phyloP scores from a whole-genome alignment of 352 stramenopile species.

The Phytopythium litorale region DNA sequence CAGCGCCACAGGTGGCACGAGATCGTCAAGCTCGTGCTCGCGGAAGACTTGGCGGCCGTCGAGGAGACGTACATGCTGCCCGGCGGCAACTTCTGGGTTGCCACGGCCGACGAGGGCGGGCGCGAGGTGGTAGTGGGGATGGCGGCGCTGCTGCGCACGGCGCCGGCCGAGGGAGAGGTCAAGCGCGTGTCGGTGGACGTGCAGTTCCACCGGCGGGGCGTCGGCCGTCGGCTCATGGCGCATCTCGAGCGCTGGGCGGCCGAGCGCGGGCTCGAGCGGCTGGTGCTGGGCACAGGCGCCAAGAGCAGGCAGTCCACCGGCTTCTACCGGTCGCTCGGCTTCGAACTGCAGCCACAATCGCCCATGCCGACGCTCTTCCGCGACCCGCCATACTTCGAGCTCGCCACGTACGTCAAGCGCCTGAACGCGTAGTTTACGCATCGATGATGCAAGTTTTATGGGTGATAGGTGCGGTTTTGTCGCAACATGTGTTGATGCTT shows the following conservation, averaged over 20 bases:
- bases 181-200: slow-evolving; percentile 13
- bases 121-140: slow-evolving; percentile 12
- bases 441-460: not conserved
- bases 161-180: slow-evolving; percentile 8
- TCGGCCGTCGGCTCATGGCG: slow-evolving; percentile 7
- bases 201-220: slow-evolving; percentile 6
- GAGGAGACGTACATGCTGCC: slow-evolving; percentile 10
- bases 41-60: slow-evolving; percentile 9
- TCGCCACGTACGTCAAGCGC: slow-evolving; percentile 18
- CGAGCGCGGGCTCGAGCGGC: not conserved
- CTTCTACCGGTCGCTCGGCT: slow-evolving; percentile 13
- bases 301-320: slow-evolving; percentile 10
- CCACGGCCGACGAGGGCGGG: not conserved
- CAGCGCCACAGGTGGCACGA: slow-evolving; percentile 8
- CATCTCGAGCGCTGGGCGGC: slow-evolving; percentile 10
- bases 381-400: slow-evolving; percentile 16
- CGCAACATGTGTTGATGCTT: too few species aligned
- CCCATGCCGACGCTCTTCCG: slow-evolving; percentile 7
- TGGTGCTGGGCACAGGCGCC: slow-evolving; percentile 8
- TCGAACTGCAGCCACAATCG: not conserved
- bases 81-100: slow-evolving; percentile 21
- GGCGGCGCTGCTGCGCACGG: slow-evolving; percentile 2
- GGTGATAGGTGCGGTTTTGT: not conserved
- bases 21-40: slow-evolving; percentile 1
- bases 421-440: slow-evolving; percentile 2